Base-by-base conservation (phyloP, 2,329 filamentous ascomycete species). In the Fusarium sublunatum region DNA sequence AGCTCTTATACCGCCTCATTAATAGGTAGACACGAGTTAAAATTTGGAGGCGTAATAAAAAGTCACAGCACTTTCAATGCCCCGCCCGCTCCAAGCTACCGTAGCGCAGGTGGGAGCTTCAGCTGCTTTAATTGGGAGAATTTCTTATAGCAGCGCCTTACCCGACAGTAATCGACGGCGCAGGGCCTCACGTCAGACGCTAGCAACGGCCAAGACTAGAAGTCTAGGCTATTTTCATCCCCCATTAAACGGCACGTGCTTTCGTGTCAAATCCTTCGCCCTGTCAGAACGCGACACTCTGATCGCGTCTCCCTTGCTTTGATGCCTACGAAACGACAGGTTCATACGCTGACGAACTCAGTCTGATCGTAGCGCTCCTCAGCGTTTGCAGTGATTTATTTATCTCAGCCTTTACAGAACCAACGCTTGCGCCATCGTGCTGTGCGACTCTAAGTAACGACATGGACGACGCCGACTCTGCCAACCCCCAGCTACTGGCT, bases 401-500 rank as follows among this genome's bases (percentile, higher is more conserved):
- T 7, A 6, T 15, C 31, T 29, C 19, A n/a, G 22, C 11, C 10
- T 38, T 24, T 15, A 7, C 5, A 8, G 13, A 26, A 6, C 25
- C 26, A n/a, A 31, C 10, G n/a, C 36, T 12, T 35, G 31, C 28
- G 22, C 3, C 66, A 38, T 43, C 22, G 12, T 36, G 35, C 25
- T 15, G 42, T 11, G 41, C 38, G 2, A 22, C 26, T 51, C 13
- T 35, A 31, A 15, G 51, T 44, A 52, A 36, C 49, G 36, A 40
- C 57, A 77, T 77, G 75, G 74, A 73, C 32, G 73, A 74, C 40
- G 70, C 77, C 28, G 76, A 79, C 26, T 88, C 85, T 64, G 83
- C 87, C 13, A 95, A 95, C 68, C 88, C 91, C 6, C 81, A 91
- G 36, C 82, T 92, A 8, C 81, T 93, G 10, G 78, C 79, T 64